Evolutionary conservation across 768 basidiomycete genomes (phyloP).

Genomic region (Panus rudis): DNA sequence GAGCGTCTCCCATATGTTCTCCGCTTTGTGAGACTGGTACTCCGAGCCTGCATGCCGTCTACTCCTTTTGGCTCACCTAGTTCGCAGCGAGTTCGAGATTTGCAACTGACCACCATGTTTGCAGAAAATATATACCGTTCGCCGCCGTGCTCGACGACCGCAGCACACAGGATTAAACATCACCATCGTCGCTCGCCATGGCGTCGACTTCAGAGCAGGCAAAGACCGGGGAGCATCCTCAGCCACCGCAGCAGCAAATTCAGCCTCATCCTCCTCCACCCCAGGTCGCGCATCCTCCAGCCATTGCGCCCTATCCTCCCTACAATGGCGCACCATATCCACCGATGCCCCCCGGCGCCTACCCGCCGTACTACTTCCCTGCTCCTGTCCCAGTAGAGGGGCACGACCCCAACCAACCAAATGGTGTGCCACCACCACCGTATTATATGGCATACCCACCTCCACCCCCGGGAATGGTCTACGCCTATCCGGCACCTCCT

Average conservation of each 20-base stretch:
- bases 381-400: slow-evolving; percentile 20
- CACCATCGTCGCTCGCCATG: neutral
- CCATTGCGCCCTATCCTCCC: slow-evolving; percentile 13
- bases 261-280: slow-evolving; percentile 6
- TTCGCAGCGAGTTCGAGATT: slow-evolving; percentile 3
- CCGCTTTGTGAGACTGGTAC: slow-evolving; percentile 18
- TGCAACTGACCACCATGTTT: slow-evolving; percentile 10
- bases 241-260: slow-evolving; percentile 12
- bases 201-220: neutral
- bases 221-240: slow-evolving; percentile 18
- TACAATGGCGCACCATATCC: slow-evolving; percentile 18
- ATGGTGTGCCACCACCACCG: slow-evolving; percentile 27
- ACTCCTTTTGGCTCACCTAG: neutral
- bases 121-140: slow-evolving; percentile 6
- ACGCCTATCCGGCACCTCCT: slow-evolving; percentile 34
- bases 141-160: neutral
- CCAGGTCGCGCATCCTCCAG: neutral
- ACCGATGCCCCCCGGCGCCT: slow-evolving; percentile 10
- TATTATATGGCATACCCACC: slow-evolving; percentile 32
- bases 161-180: neutral
- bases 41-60: slow-evolving; percentile 1
- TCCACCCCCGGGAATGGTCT: slow-evolving; percentile 36
- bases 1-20: slow-evolving; percentile 19
- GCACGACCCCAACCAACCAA: slow-evolving; percentile 27
- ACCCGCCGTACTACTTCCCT: slow-evolving; percentile 23